phyloP scores from a whole-genome alignment of 2,329 filamentous ascomycete genomes.

The Ophiostoma sp. region DNA sequence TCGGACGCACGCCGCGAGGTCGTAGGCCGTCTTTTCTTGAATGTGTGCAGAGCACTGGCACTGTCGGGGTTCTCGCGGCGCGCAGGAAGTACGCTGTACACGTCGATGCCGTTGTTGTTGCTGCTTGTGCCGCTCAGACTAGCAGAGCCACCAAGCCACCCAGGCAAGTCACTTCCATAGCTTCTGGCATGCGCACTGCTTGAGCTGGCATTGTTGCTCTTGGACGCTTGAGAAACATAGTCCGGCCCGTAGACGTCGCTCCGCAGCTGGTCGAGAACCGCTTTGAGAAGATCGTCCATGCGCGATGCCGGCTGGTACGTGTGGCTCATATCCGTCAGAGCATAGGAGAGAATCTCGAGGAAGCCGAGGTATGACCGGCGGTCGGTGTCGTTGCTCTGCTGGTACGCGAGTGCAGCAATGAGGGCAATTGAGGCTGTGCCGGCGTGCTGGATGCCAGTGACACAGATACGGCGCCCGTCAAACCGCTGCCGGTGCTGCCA shows the following conservation, averaged over 20 bases:
- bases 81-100: conserved; percentile 31
- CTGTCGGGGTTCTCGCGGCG: conserved; percentile 33
- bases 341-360: conserved; percentile 48
- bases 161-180: not conserved
- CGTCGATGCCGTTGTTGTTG: conserved; percentile 16
- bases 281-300: conserved; percentile 49
- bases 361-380: conserved; percentile 41
- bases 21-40: not conserved
- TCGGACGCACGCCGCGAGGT: not conserved
- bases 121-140: conserved; percentile 11
- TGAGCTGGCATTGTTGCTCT: not conserved
- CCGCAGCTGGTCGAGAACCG: conserved; percentile 46
- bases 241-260: conserved; percentile 29
- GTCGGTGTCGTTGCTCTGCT: conserved; percentile 31
- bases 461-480: conserved; percentile 45
- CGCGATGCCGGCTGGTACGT: conserved; percentile 49
- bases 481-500: conserved; percentile 51
- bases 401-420: conserved; percentile 43
- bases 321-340: conserved; percentile 48
- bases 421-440: conserved; percentile 51
- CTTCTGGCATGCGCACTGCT: not conserved
- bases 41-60: not conserved
- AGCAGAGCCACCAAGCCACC: not conserved
- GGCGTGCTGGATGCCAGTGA: conserved; percentile 49
- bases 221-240: not conserved